Base-by-base conservation (phyloP, 2,329 filamentous ascomycete genomes). In the Aspergillus japonicus region DNA sequence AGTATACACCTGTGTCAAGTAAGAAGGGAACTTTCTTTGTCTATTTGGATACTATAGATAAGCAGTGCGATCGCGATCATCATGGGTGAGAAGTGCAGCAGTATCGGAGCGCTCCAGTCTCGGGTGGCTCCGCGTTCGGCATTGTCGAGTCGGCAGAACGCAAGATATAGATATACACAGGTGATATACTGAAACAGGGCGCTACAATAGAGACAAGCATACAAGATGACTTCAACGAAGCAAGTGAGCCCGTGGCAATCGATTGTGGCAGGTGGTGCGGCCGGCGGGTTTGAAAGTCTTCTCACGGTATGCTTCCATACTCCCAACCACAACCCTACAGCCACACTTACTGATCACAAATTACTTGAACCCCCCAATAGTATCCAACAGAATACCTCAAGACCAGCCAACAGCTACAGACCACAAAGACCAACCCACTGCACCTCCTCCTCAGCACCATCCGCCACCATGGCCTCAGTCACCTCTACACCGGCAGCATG, bases 341-440 rank as follows among this genome's bases (percentile, higher is more conserved):
- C 2, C 19, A 16, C 5, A 10, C 7, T 29, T 7, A 29, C 26
- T 29, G 16, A 2, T 42, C 16, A 35, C 29, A 8, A 1, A 1
- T 11, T 5, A 48, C 4, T 10, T 47, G 26, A 4, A 57, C 16
- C 10, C 16, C 10, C 4, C 47, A 16, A 23, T 29, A 65, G 63
- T 65, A 65, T 47, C 58, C 59, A 6, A 64, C 63, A 12, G 63
- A 65, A 47, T 65, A 65, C n/a, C 50, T 65, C 1, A 62, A 65
- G 47, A 65, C 62, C 4, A 53, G 62, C 23, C 63, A 65, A 61
- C 63, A 65, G 12, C 60, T 65, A 3, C 49, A 60, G 24, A 39
- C n/a, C 11, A 50, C 29, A 35, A 49, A 29, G n/a, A 47, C 35
- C 11, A 56, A 50, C 1, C 57, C 54, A 0, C 19, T 52, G 6